Evolutionary conservation across 1,139 yeast genomes (phyloP), one percentile per base, ranked within the genome.

Genomic region (Kluyveromyces marxianus): DNA sequence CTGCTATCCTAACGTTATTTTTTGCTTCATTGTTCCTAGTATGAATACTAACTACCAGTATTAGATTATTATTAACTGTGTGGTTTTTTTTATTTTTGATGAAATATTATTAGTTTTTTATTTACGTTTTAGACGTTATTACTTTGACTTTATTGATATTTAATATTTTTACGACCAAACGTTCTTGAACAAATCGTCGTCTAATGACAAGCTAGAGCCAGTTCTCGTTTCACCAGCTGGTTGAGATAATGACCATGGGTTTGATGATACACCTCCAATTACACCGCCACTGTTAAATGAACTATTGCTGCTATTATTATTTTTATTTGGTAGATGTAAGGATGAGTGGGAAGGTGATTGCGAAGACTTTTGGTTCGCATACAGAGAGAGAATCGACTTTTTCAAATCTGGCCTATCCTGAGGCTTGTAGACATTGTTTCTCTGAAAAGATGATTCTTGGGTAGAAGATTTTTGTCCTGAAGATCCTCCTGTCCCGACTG

Each of bases 301-400:
- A 27, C 34, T 30, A 41, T 25, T 27, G 42, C 25, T n/a, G 31
- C 27, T 27, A 25, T 26, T n/a, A 25, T n/a, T 21, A 14, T 30
- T 33, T 31, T 21, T 31, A 14, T 4, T 42, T 25, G 41, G 41
- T 25, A 29, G 33, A 35, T 28, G 44, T 30, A 25, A 30, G 24
- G 59, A 26, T 54, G 53, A 30, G 48, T 27, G 39, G 21, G 26
- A 39, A 35, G 27, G 52, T 30, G 49, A 39, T 37, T 50, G 43
- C 25, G 44, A 33, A 21, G 33, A 39, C 26, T 47, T 35, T 7
- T 92, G 87, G 2, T 86, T 76, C 2, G 97, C 83, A 63, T 92
- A 92, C 48, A 92, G 74, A 25, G 97, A 88, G 50, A 92, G 69
- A 51, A 92, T 92, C 1, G 96, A 86, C 67, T 87, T 87, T 62